Evolutionary conservation across 371 early-diverging fungal genomes (phyloP), one percentile per base, ranked within the genome.

Genomic region (Mortierella sp.): DNA sequence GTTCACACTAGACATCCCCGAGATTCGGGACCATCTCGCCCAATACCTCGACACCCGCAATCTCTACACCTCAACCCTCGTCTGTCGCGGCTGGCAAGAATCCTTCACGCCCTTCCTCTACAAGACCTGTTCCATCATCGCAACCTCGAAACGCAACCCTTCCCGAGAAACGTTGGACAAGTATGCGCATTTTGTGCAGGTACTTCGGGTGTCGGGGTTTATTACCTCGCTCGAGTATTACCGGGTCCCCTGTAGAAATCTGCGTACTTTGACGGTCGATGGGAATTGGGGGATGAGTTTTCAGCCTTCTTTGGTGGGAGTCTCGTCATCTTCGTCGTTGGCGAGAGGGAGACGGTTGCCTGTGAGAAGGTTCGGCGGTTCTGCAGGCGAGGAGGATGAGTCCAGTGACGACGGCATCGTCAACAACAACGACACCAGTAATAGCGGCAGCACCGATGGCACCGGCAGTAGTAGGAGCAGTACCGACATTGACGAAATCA

Each of bases 21-120:
- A 77, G 43, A n/a, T 77, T n/a, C 44, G 77, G n/a, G 67, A 67
- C 40, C 37, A 51, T 13, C 11, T 77, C 8, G 77, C 72, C 6
- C 9, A 51, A 40, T 72, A 40, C 43, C 67, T 77, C 6, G 54
- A 77, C 40, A 9, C 31, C 21, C 21, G 31, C 24, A 53, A 67
- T 3, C 51, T 77, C 2, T 64, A 40, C 21, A 10, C 31, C 2
- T 69, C 72, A 9, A 26, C 51, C 2, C n/a, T 13, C 28, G 77
- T 77, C 43, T 72, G 77, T 43, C 61, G 53, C 19, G 53, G 43
- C 37, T 77, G 77, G 77, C 59, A 72, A 31, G 54, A 50, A 5
- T 43, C 64, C 37, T 77, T 77, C 16, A 72, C 72, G 24, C 72
- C 77, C 0, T 37, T 51, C 11, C 28, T 77, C 2, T 77, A 77